phyloP scores from a whole-genome alignment of 106 monocot species.

The Vanilla planifolia region DNA sequence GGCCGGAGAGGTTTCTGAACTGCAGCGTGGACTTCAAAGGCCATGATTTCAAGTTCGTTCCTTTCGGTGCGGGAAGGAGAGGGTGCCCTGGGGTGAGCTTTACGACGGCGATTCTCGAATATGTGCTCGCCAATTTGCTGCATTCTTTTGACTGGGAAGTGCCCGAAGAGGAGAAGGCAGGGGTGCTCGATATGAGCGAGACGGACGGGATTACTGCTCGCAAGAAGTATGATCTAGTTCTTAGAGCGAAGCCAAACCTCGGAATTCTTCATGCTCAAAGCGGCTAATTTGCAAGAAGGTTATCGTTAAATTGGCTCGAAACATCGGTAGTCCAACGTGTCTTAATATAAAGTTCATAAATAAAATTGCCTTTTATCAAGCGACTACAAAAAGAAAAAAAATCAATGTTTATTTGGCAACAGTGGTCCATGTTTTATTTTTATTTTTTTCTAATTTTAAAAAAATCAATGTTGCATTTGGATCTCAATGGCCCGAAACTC shows the following conservation, averaged over 20 bases:
- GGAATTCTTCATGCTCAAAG: too few relatives aligned
- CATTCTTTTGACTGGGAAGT: not conserved
- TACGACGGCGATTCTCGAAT: not conserved
- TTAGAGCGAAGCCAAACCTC: not conserved
- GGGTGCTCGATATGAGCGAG: not conserved
- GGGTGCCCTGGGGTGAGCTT: not conserved
- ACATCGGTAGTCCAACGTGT: too few relatives aligned
- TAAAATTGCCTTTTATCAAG: too few relatives aligned
- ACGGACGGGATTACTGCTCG: not conserved
- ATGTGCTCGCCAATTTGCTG: not conserved
- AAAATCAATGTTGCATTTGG: too few relatives aligned
- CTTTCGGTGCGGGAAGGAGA: conserved; percentile 6
- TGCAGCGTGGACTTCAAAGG: conserved; percentile 7
- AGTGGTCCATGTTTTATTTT: too few relatives aligned
- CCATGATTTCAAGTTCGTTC: not conserved
- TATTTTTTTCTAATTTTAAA: too few relatives aligned
- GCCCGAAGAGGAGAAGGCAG: not conserved
- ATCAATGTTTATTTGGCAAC: too few relatives aligned
- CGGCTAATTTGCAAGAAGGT: too few relatives aligned
- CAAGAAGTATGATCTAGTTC: not conserved
- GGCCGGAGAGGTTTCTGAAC: conserved; percentile 10
- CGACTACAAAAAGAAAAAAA: too few relatives aligned
- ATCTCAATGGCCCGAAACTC: too few relatives aligned
- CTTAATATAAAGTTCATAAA: too few relatives aligned
- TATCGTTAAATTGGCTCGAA: too few relatives aligned